A percentile compares a stretch with the other conserved stretches of the same genome.
Evolutionary conservation across 805 yeast species (phyloP).

Genomic region (Lipomyces orientalis): DNA sequence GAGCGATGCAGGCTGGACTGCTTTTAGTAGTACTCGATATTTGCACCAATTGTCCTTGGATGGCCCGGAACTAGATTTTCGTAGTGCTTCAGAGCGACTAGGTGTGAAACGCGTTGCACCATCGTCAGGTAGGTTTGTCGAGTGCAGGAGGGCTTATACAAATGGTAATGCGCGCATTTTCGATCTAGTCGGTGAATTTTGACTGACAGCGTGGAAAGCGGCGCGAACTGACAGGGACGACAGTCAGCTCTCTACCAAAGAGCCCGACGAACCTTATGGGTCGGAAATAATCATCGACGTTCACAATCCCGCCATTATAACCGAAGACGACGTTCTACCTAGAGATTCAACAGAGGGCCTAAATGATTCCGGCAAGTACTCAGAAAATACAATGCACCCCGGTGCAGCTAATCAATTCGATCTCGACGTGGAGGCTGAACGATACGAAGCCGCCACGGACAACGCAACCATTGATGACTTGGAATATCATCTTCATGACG

Average conservation of each 20-base stretch:
- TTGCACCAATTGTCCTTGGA: not conserved
- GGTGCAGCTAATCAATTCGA: not conserved
- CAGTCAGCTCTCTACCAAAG: not conserved
- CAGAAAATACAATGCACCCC: not conserved
- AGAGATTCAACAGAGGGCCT: not conserved
- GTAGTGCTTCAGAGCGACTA: not conserved
- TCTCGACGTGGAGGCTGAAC: slow-evolving; percentile 17
- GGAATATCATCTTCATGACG: slow-evolving; percentile 31
- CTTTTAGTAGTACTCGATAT: not conserved
- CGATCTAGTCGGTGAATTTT: not conserved
- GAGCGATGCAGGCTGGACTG: not conserved
- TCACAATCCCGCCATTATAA: slow-evolving; percentile 5
- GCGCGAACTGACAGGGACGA: not conserved
- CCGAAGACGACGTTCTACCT: not conserved
- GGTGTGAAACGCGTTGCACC: not conserved
- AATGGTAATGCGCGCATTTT: not conserved
- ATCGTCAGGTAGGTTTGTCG: not conserved
- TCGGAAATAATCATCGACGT: slow-evolving; percentile 15
- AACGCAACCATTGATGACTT: slow-evolving; percentile 19
- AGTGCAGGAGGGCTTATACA: not conserved
- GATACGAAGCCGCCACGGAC: slow-evolving; percentile 14
- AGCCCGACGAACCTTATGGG: not conserved
- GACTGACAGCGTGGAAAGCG: not conserved
- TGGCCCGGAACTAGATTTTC: not conserved
- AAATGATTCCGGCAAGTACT: not conserved